Conservation (phyloP, 179 eudicot genomes). For the Vitellaria paradoxa region DNA sequence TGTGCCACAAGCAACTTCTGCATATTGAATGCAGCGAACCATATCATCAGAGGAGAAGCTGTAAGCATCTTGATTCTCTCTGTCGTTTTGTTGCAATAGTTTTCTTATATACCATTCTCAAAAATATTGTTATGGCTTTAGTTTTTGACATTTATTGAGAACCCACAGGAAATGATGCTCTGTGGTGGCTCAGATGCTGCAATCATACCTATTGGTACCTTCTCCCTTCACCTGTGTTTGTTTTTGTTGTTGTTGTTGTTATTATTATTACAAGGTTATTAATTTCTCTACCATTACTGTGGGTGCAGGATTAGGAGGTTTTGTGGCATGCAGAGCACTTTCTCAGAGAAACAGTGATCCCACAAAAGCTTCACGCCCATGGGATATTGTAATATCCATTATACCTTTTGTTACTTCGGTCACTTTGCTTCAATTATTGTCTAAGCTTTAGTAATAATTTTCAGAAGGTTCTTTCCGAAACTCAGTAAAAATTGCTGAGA, state of each 20-base stretch:
- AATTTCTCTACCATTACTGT: conserved; percentile 8
- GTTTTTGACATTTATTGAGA: conserved; percentile 5
- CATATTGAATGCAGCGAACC: conserved; percentile 89
- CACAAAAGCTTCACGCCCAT: conserved; percentile 92
- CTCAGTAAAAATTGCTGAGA: background rate
- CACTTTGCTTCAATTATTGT: conserved; percentile 5
- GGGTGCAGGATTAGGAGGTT: conserved; percentile 90
- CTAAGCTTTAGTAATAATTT: background rate
- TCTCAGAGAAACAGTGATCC: conserved; percentile 91
- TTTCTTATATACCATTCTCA: background rate
- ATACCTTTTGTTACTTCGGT: background rate
- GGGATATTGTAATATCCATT: conserved; percentile 67
- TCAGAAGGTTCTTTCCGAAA: background rate
- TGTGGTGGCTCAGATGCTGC: conserved; percentile 98
- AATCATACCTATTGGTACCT: conserved; percentile 84
- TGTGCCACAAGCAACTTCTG: conserved; percentile 99
- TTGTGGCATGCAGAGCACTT: conserved; percentile 96
- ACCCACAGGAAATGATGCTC: conserved; percentile 85
- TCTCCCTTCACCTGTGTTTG: conserved; percentile 6
- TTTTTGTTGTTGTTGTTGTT: background rate
- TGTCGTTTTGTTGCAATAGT: conserved; percentile 7
- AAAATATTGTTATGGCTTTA: background rate
- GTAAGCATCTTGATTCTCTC: conserved; percentile 45
- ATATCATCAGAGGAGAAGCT: conserved; percentile 94
- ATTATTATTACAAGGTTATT: background rate